Conservation (phyloP, 768 basidiomycete genomes). For the Tulasnella sp. region DNA sequence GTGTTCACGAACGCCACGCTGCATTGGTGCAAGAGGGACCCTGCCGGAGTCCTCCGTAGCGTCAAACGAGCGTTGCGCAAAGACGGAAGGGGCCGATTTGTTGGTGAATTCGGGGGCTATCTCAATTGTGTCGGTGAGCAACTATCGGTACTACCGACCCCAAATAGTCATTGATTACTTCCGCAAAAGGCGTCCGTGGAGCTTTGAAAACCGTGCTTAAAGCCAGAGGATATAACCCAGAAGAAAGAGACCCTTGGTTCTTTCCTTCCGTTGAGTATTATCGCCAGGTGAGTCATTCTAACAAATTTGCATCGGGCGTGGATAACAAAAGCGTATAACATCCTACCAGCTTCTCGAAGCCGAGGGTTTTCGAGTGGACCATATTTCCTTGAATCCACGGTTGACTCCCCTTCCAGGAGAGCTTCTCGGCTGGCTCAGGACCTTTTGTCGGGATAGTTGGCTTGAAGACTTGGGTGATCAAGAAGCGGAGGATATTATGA, state of each 20-base stretch:
- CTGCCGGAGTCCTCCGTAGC: constrained; percentile 48
- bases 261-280: constrained; percentile 67
- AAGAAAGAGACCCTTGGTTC: constrained; percentile 64
- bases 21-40: constrained; percentile 78
- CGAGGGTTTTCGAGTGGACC: constrained; percentile 44
- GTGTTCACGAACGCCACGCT: constrained; percentile 71
- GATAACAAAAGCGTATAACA: not conserved
- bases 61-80: constrained; percentile 50
- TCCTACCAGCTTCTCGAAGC: constrained; percentile 38
- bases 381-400: constrained; percentile 44
- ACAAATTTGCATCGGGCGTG: not conserved
- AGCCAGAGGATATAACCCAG: constrained; percentile 45
- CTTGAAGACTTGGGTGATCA: constrained; percentile 39
- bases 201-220: constrained; percentile 43
- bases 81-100: constrained; percentile 47
- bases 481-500: constrained; percentile 47
- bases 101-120: constrained; percentile 67
- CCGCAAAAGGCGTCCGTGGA: constrained; percentile 41
- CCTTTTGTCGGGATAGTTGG: constrained; percentile 53
- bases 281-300: constrained; percentile 18
- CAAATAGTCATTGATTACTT: not conserved
- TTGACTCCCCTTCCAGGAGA: constrained; percentile 41
- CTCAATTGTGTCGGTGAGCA: constrained; percentile 52
- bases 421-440: constrained; percentile 51
- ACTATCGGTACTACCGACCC: not conserved